Evolutionary conservation across 1,139 yeast species (phyloP), one percentile per base, ranked within the genome.

Genomic region (Candida frijolesensis): DNA sequence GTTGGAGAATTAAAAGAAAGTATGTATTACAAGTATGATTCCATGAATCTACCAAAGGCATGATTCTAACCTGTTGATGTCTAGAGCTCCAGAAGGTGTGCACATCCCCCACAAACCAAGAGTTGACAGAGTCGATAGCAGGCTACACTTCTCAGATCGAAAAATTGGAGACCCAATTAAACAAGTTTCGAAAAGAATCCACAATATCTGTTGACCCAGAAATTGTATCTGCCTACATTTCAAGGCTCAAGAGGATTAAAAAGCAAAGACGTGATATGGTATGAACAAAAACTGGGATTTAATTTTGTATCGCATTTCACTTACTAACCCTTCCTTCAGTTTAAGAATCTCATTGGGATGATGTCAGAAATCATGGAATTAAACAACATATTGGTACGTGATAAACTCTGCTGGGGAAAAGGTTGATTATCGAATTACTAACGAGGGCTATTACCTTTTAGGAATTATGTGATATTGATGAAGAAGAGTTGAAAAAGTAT

Each of bases 51-150:
- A 32, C 44, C 48, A 44, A 45, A 45, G 40, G 7, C 39, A 19
- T 9, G 18, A n/a, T n/a, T 38, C 46, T 43, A 38, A 43, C 50
- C 4, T 9, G 11, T 4, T n/a, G 16, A 5, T 19, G 16, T n/a
- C 18, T 22, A 45, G 51, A 48, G 32, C n/a, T 46, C 10, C 48
- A 39, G 27, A 38, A 44, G 12, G n/a, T 50, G n/a, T 35, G n/a
- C 7, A 18, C 54, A 10, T 39, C 54, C 4, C 54, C 46, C 6
- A 48, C 57, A 1, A 51, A 52, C 43, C 32, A 37, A 15, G 48
- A 45, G 18, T 34, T 54, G 12, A 16, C 9, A 2, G 22, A 42
- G 10, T 18, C 15, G 11, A 38, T 53, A 7, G 15, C 35, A 3
- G 14, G 12, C 11, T 29, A 32, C 18, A 42, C 41, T 7, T 42